Evolutionary conservation across 192 early-diverging fungal species (phyloP), one percentile per base, ranked within the genome.

Genomic region (Linderina pennispora): DNA sequence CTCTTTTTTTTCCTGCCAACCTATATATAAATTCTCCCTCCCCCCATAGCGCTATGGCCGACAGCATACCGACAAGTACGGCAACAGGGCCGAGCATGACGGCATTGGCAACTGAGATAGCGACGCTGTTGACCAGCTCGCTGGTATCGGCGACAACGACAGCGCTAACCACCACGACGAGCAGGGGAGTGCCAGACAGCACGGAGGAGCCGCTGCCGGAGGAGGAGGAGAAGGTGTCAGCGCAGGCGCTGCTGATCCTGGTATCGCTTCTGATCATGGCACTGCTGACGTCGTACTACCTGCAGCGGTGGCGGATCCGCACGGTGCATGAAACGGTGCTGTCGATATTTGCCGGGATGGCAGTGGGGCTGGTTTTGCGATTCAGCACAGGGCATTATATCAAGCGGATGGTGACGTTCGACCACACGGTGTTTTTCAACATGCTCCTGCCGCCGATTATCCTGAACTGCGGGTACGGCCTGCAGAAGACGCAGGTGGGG

Each of bases 381-480:
- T 67, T 65, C 39, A 65, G 58, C 49, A 61, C 69, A 1, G 62
- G 69, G 47, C 50, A 49, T 24, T 73, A 73, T 32, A 64, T 94
- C 31, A 81, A 83, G 50, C 66, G 84, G 26, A 86, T 92, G 74
- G 86, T 98, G 17, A 85, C 84, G n/a, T 95, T 97, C 54, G 83
- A 93, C 48, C 82, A 85, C 55, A 82, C 81, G 0, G 86, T 91
- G 39, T 98, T 98, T 53, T 98, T 98, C 79, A 98, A 96, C 62
- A 64, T 98, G 48, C 56, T 98, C 6, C 78, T 98, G 41, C 96
- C 96, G 15, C 96, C 96, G 3, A 97, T 98, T 49, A 97, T 98
- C 55, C 75, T 98, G 15, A 91, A 95, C 58, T 94, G 91, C 25
- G 95, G 95, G 9, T 98, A 93, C 58, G 90, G 92, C 45, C 76